phyloP scores from a whole-genome alignment of 306 rosid genomes.

The Castanea mollissima region DNA sequence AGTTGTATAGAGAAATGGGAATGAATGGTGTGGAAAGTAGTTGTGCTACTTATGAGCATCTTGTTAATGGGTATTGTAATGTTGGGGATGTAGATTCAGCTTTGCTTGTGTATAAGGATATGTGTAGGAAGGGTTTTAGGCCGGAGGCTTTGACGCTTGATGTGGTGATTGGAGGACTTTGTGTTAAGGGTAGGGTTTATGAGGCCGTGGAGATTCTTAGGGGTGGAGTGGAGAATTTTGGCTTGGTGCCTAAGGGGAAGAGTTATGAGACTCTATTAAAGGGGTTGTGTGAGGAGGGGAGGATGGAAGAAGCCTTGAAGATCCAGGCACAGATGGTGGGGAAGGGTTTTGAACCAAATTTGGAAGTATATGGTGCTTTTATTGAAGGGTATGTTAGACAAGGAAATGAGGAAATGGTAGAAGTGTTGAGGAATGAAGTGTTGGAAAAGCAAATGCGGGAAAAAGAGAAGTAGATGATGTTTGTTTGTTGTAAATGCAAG shows the following conservation, averaged over 20 bases:
- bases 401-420: conserved; percentile 65
- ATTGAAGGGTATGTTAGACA: conserved; percentile 48
- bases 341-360: conserved; percentile 54
- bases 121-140: conserved; percentile 56
- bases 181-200: conserved; percentile 45
- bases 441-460: conserved; percentile 34
- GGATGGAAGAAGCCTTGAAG: conserved; percentile 60
- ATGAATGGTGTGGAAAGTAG: conserved; percentile 54
- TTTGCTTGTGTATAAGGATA: conserved; percentile 61
- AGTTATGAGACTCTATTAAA: conserved; percentile 59
- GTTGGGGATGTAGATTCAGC: conserved; percentile 58
- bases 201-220: conserved; percentile 53
- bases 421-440: conserved; percentile 61
- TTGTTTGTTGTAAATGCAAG: neutral
- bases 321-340: conserved; percentile 89
- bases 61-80: conserved; percentile 53
- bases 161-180: conserved; percentile 37
- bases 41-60: conserved; percentile 58
- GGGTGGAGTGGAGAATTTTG: conserved; percentile 34
- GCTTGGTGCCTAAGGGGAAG: conserved; percentile 41
- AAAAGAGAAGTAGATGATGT: conserved; percentile 14
- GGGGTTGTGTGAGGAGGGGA: conserved; percentile 58
- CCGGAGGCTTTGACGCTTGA: conserved; percentile 47
- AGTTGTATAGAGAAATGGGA: conserved; percentile 61
- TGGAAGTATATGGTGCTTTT: conserved; percentile 57